Evolutionary conservation across 2,329 filamentous ascomycete species (phyloP).

Genomic region (Zymoseptoria tritici): DNA sequence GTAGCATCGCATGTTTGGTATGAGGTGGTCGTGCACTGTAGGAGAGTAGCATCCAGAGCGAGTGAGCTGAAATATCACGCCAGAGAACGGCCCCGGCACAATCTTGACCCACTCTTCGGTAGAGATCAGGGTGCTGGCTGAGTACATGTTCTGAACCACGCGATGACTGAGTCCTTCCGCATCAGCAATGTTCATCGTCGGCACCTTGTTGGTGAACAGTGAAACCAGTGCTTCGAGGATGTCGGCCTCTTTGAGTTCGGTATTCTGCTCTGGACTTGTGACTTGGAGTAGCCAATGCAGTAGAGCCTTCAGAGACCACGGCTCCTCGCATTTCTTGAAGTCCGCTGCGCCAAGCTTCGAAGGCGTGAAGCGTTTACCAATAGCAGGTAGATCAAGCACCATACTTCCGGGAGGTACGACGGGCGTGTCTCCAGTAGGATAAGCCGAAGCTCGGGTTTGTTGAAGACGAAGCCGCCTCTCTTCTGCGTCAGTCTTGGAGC

Average conservation of each 20-base stretch:
- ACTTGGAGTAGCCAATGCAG: slow-evolving; percentile 79
- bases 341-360: slow-evolving; percentile 73
- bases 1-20: slow-evolving; percentile 69
- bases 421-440: slow-evolving; percentile 37
- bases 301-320: slow-evolving; percentile 88
- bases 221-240: slow-evolving; percentile 82
- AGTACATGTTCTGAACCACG: slow-evolving; percentile 74
- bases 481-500: slow-evolving; percentile 91
- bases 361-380: slow-evolving; percentile 64
- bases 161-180: slow-evolving; percentile 76
- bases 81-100: slow-evolving; percentile 69
- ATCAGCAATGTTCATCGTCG: slow-evolving; percentile 97
- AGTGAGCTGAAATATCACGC: slow-evolving; percentile 88
- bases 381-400: slow-evolving; percentile 25
- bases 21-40: slow-evolving; percentile 63
- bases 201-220: slow-evolving; percentile 88
- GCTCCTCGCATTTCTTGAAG: slow-evolving; percentile 76
- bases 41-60: slow-evolving; percentile 86
- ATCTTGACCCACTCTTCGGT: slow-evolving; percentile 99
- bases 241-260: slow-evolving; percentile 74
- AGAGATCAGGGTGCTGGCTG: slow-evolving; percentile 66
- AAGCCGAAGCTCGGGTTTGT: slow-evolving; percentile 32
- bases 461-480: slow-evolving; percentile 48
- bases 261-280: slow-evolving; percentile 69
- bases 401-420: slow-evolving; percentile 21